These are phyloP conservation scores for Hemileccinum rubropunctum DNA, from an alignment of 768 basidiomycete species.

Conservation along the genomic window DNA sequence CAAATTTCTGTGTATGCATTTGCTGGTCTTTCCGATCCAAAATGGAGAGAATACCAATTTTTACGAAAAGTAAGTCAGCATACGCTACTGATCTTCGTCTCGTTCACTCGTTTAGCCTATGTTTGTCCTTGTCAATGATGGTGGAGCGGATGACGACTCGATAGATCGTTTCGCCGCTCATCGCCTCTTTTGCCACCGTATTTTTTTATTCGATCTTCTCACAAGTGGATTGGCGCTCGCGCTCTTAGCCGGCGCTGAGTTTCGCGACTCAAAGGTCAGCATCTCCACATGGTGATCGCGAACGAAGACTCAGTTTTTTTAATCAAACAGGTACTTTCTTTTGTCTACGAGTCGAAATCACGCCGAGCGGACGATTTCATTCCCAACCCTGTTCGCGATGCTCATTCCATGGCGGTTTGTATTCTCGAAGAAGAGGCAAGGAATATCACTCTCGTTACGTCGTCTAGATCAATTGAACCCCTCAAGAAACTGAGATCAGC, in stretches of 20 bases:
- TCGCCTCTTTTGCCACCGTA: slow-evolving; percentile 45
- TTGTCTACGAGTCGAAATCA: slow-evolving; percentile 48
- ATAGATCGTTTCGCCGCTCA: slow-evolving; percentile 14
- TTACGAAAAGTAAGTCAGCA: slow-evolving; percentile 37
- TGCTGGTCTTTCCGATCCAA: slow-evolving; percentile 40
- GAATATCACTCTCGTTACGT: neutral
- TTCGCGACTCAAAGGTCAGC: slow-evolving; percentile 60
- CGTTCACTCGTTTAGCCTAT: slow-evolving; percentile 49
- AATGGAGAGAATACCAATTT: slow-evolving; percentile 47
- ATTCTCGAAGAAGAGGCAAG: slow-evolving; percentile 6
- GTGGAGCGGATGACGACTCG: slow-evolving; percentile 30
- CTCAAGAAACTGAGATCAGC: neutral
- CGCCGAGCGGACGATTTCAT: slow-evolving; percentile 12
- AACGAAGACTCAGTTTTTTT: neutral
- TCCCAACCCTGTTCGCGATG: slow-evolving; percentile 6
- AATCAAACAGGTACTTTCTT: slow-evolving; percentile 50
- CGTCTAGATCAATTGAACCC: neutral
- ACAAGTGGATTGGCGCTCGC: slow-evolving; percentile 49
- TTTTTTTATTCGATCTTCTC: slow-evolving; percentile 49
- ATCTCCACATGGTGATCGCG: neutral
- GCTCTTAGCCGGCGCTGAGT: slow-evolving; percentile 52
- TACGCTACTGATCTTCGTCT: neutral
- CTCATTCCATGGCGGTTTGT: slow-evolving; percentile 6
- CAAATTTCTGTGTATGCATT: slow-evolving; percentile 47
- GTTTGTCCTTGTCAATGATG: slow-evolving; percentile 62